These are phyloP conservation scores for Epichloe festucae DNA, from an alignment of 2,329 filamentous ascomycete species.

Conservation along the genomic window DNA sequence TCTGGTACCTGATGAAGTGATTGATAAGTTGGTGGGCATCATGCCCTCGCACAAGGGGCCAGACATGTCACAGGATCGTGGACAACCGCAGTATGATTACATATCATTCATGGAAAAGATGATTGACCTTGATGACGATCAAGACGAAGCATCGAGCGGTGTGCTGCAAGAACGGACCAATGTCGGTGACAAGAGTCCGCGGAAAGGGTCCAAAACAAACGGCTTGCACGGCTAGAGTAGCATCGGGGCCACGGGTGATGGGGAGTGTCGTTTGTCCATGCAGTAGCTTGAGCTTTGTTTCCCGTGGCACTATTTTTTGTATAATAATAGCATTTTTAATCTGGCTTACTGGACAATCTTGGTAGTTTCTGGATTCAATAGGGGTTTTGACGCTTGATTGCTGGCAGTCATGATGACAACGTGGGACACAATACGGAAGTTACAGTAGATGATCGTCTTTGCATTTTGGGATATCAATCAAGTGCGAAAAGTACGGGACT, in stretches of 20 bases:
- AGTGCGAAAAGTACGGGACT: not conserved
- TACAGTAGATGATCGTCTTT: not conserved
- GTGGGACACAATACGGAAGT: not conserved
- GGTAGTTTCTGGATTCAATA: not conserved
- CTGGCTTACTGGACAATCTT: not conserved
- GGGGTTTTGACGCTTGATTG: not conserved
- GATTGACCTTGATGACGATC: conserved; percentile 34
- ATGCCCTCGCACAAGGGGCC: conserved; percentile 79
- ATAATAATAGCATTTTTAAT: conserved; percentile 1
- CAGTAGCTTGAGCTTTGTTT: not conserved
- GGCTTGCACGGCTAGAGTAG: conserved; percentile 11
- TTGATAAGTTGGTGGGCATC: conserved; percentile 77
- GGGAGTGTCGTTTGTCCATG: not conserved
- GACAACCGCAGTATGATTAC: conserved; percentile 86
- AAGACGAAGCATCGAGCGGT: conserved; percentile 15
- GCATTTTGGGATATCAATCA: not conserved
- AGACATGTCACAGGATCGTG: conserved; percentile 73
- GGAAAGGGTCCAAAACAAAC: conserved; percentile 22
- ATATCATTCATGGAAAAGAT: conserved; percentile 92
- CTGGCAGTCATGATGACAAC: not conserved
- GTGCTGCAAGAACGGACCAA: conserved; percentile 24
- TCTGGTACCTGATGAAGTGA: conserved; percentile 91
- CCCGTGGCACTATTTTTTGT: not conserved
- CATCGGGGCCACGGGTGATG: not conserved
- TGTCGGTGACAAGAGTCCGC: conserved; percentile 19